Evolutionary conservation across 2,329 filamentous ascomycete species (phyloP).

Genomic region (Didymella lethalis): DNA sequence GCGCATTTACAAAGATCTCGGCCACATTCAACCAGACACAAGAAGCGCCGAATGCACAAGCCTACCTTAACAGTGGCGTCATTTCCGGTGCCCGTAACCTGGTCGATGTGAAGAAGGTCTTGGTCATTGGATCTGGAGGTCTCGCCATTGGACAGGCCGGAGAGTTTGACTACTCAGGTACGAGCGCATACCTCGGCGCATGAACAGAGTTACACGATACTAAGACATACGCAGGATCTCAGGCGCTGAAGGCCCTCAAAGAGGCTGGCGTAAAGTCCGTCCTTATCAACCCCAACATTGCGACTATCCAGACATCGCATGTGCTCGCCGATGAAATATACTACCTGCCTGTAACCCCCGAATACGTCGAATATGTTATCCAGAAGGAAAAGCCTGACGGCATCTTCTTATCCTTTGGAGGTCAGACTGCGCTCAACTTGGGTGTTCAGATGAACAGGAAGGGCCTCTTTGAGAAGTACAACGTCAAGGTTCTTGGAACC

Average conservation of each 20-base stretch:
- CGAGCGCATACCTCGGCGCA: conserved; percentile 13
- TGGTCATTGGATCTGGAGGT: conserved; percentile 95
- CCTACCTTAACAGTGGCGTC: conserved; percentile 87
- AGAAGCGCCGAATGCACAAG: conserved; percentile 79
- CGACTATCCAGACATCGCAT: conserved; percentile 97
- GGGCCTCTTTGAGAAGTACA: conserved; percentile 94
- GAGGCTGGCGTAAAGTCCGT: conserved; percentile 92
- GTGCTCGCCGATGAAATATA: conserved; percentile 96
- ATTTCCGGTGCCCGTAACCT: conserved; percentile 78
- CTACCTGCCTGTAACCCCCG: conserved; percentile 95
- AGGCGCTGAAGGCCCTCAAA: conserved; percentile 95
- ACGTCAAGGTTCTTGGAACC: conserved; percentile 93
- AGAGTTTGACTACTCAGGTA: conserved; percentile 99
- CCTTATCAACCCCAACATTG: conserved; percentile 97
- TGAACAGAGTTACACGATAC: conserved; percentile 9
- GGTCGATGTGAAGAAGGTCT: conserved; percentile 93
- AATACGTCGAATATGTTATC: conserved; percentile 98
- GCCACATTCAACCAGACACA: conserved; percentile 59
- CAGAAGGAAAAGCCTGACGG: conserved; percentile 95
- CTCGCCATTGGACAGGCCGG: conserved; percentile 96
- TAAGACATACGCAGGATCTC: conserved; percentile 70
- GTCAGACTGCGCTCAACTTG: conserved; percentile 94
- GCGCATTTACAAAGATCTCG: conserved; percentile 49
- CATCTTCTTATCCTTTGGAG: conserved; percentile 96
- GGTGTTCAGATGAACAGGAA: conserved; percentile 97